Evolutionary conservation across 2,329 filamentous ascomycete species (phyloP).

Genomic region (Cladobotryum mycophilum): DNA sequence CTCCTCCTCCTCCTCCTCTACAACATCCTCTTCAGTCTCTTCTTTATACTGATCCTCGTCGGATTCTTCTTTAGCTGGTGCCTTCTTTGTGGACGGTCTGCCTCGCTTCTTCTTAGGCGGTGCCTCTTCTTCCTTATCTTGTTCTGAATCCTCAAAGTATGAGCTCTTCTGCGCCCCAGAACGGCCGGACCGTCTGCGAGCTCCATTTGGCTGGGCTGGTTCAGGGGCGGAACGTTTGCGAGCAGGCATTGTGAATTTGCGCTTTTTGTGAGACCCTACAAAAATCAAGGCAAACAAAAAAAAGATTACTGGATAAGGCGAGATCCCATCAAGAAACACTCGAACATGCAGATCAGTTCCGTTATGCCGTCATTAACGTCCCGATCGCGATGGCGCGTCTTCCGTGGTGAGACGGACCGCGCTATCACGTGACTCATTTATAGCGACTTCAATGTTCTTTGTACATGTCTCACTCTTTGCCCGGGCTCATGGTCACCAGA

Average conservation of each 20-base stretch:
- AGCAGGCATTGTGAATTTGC: conserved; percentile 28
- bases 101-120: conserved; percentile 19
- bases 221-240: conserved; percentile 32
- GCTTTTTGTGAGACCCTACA: neutral
- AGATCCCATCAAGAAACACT: neutral
- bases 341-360: neutral
- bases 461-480: no score
- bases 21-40: conserved; percentile 13
- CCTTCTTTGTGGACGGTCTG: conserved; percentile 17
- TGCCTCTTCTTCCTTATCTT: conserved; percentile 13
- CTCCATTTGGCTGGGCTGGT: conserved; percentile 20
- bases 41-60: conserved; percentile 19
- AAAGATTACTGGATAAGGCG: neutral
- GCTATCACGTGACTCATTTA: conserved; percentile 20
- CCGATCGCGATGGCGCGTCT: conserved; percentile 20
- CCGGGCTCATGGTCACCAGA: no score
- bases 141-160: conserved; percentile 41
- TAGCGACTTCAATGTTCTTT: no score
- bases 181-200: conserved; percentile 43
- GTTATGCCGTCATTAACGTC: conserved; percentile 19
- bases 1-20: neutral
- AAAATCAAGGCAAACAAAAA: neutral
- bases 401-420: conserved; percentile 11
- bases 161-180: conserved; percentile 42
- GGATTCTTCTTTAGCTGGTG: conserved; percentile 13